Percentiles rank a stretch among this genome's conserved stretches.
phyloP scores from a whole-genome alignment of 2,329 filamentous ascomycete genomes.

The Periconia sp. region DNA sequence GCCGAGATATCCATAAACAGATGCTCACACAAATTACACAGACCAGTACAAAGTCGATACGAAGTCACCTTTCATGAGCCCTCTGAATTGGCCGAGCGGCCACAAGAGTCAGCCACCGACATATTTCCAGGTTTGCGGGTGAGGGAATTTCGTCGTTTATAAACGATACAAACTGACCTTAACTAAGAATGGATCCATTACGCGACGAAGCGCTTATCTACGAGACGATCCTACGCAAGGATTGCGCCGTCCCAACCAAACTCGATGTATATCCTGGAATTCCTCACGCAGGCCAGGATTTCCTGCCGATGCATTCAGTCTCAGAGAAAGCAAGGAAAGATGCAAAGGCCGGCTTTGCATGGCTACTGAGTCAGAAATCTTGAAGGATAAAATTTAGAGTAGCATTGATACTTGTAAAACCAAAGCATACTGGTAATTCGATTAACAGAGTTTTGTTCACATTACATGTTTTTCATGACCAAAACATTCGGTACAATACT shows the following conservation, averaged over 20 bases:
- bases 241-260: slow-evolving; percentile 51
- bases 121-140: slow-evolving; percentile 59
- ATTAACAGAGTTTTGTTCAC: no score
- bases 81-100: slow-evolving; percentile 25
- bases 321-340: slow-evolving; percentile 34
- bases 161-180: not conserved
- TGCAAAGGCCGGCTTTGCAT: slow-evolving; percentile 39
- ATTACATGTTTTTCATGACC: no score
- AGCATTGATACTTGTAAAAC: no score
- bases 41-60: slow-evolving; percentile 40
- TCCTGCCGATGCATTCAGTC: slow-evolving; percentile 36
- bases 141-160: not conserved
- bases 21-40: not conserved
- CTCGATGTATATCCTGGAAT: slow-evolving; percentile 53
- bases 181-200: slow-evolving; percentile 50
- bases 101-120: slow-evolving; percentile 49
- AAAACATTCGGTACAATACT: no score
- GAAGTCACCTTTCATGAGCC: slow-evolving; percentile 30
- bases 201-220: slow-evolving; percentile 62
- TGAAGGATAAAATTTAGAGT: no score
- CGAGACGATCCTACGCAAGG: slow-evolving; percentile 54
- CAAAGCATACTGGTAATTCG: no score
- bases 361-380: slow-evolving; percentile 37
- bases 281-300: slow-evolving; percentile 50
- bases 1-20: not conserved